Conservation (phyloP, 768 basidiomycete genomes). For the Tylopilus vinaceipallidus region DNA sequence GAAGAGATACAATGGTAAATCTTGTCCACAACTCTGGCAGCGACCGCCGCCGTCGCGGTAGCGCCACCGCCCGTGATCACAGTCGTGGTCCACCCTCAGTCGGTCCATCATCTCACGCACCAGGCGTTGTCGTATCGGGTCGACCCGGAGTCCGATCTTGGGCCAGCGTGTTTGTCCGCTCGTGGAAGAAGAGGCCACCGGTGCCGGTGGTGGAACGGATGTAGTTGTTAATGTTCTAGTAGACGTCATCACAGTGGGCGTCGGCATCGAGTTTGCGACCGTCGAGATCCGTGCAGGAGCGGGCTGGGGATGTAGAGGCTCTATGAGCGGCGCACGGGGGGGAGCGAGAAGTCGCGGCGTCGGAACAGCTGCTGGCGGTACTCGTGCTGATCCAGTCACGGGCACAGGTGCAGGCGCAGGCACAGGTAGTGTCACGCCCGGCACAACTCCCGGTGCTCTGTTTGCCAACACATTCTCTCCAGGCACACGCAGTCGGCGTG, state of each 20-base stretch:
- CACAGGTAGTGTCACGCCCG: background rate
- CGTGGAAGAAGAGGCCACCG: background rate
- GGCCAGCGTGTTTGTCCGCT: background rate
- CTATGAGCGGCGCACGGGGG: background rate
- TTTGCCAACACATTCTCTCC: background rate
- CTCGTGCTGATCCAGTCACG: too few relatives aligned
- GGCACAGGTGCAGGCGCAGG: constrained; percentile 1
- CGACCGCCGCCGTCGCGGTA: constrained; percentile 40
- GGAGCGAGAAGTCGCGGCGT: too few relatives aligned
- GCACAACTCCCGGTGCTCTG: background rate
- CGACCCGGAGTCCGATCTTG: background rate
- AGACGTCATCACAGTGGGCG: background rate
- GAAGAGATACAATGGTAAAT: constrained; percentile 44
- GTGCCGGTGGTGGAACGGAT: background rate
- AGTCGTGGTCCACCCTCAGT: constrained; percentile 55
- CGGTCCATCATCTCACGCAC: constrained; percentile 35
- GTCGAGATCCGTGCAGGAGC: constrained; percentile 2
- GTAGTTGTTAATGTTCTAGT: background rate
- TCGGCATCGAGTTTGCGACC: background rate
- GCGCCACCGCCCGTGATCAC: constrained; percentile 44
- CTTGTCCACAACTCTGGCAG: constrained; percentile 46
- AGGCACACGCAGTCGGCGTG: background rate
- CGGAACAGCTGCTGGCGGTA: too few relatives aligned
- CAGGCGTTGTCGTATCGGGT: constrained; percentile 15
- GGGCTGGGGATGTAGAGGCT: background rate